phyloP scores from a whole-genome alignment of 257 asterid genomes.

The Lantana camara region DNA sequence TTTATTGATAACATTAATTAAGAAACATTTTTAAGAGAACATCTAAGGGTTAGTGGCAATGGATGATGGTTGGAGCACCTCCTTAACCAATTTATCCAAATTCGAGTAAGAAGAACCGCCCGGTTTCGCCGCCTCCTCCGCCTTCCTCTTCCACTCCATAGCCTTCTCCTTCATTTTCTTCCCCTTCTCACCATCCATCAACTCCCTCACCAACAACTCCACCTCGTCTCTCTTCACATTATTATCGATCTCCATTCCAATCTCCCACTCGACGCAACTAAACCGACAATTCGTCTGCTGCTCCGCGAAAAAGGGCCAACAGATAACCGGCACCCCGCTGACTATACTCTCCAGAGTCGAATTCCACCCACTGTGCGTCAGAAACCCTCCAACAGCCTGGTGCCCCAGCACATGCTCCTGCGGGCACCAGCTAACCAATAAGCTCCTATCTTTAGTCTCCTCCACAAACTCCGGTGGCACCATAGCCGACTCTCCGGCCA shows the following conservation, averaged over 20 bases:
- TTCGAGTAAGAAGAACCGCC: constrained; percentile 34
- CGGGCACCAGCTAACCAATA: constrained; percentile 53
- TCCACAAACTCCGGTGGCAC: constrained; percentile 44
- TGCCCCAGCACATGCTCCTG: constrained; percentile 55
- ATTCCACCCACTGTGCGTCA: constrained; percentile 65
- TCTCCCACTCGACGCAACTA: constrained; percentile 47
- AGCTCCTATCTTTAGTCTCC: constrained; percentile 47
- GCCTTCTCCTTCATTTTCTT: constrained; percentile 40
- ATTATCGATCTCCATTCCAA: constrained; percentile 55
- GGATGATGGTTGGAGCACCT: constrained; percentile 21
- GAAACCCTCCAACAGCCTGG: constrained; percentile 52
- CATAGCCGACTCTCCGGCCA: constrained; percentile 45
- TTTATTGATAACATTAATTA: no score
- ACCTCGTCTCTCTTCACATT: constrained; percentile 55
- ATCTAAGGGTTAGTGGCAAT: no score
- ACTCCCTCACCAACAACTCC: constrained; percentile 35
- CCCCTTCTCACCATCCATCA: constrained; percentile 48
- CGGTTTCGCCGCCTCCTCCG: constrained; percentile 28
- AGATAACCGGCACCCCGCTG: constrained; percentile 50
- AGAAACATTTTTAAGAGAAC: no score
- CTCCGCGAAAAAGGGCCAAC: constrained; percentile 63
- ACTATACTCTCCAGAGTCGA: constrained; percentile 48
- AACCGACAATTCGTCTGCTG: constrained; percentile 58
- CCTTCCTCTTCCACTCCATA: constrained; percentile 38
- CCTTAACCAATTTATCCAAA: constrained; percentile 25